Percentiles rank a stretch among this genome's conserved stretches.
phyloP scores from a whole-genome alignment of 805 yeast genomes.

The Lachancea quebecensis region DNA sequence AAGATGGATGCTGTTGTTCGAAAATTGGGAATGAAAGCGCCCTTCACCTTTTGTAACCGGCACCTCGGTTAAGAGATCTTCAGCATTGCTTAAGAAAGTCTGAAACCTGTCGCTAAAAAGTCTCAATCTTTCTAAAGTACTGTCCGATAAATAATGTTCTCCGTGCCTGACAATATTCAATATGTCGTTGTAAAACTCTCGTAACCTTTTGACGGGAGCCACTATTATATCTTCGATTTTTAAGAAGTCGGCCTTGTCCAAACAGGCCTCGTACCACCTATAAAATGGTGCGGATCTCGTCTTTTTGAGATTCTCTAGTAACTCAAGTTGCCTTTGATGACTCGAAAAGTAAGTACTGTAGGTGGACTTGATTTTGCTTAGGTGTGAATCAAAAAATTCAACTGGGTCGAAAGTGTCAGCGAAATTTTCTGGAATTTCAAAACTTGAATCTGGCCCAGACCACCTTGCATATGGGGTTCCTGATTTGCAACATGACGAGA shows the following conservation, averaged over 20 bases:
- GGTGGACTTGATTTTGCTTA: conserved; percentile 30
- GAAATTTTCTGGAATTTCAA: neutral
- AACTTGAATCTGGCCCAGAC: neutral
- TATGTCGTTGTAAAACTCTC: conserved; percentile 17
- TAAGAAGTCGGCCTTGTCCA: conserved; percentile 22
- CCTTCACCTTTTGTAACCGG: neutral
- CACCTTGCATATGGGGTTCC: neutral
- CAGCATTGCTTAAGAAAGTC: neutral
- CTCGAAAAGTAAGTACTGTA: conserved; percentile 31
- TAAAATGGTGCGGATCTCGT: conserved; percentile 15
- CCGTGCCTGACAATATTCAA: neutral
- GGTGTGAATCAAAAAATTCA: conserved; percentile 23
- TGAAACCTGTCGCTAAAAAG: neutral
- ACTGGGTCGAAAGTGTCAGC: conserved; percentile 1
- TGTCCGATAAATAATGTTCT: neutral
- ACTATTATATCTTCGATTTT: conserved; percentile 29
- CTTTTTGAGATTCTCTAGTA: conserved; percentile 17
- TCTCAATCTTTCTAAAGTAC: neutral
- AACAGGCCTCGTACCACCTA: conserved; percentile 33
- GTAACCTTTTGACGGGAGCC: conserved; percentile 30
- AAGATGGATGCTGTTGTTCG: neutral
- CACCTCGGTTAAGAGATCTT: neutral
- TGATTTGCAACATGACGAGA: neutral
- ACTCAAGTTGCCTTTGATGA: conserved; percentile 27
- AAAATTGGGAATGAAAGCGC: neutral